These are phyloP conservation scores for Saccharum officinarum DNA, from an alignment of 176 grass and related monocot genomes.

Conservation along the genomic window DNA sequence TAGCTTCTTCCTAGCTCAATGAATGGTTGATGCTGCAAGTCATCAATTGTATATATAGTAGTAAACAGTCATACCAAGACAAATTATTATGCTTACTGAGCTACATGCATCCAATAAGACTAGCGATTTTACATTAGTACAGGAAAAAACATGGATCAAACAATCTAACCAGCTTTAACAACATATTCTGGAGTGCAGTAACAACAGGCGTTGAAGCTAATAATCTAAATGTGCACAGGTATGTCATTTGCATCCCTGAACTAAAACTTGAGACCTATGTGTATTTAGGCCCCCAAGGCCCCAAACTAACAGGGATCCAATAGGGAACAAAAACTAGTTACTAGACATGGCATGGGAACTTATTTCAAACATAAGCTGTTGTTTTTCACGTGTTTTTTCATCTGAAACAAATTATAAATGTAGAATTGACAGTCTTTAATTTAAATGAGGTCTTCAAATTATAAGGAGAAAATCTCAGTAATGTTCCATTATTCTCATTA, in stretches of 20 bases:
- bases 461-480: background rate
- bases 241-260: background rate
- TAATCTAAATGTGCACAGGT: background rate
- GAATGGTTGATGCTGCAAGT: conserved; percentile 1
- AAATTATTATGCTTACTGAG: background rate
- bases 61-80: background rate
- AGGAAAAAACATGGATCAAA: background rate
- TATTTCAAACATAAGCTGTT: background rate
- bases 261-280: background rate
- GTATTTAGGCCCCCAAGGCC: background rate
- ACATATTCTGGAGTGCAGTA: background rate
- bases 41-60: background rate
- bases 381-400: background rate
- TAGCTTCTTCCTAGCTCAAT: conserved; percentile 16
- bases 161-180: background rate
- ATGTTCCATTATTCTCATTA: background rate
- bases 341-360: background rate
- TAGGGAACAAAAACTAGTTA: conserved; percentile 3
- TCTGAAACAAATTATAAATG: conserved; percentile 15
- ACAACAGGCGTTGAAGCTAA: background rate
- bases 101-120: background rate
- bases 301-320: background rate
- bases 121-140: background rate
- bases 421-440: background rate
- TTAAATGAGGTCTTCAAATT: background rate